Percentiles rank a stretch among this genome's conserved stretches.
Conservation (phyloP, 257 asterid genomes). For the Knoxia roxburghii region DNA sequence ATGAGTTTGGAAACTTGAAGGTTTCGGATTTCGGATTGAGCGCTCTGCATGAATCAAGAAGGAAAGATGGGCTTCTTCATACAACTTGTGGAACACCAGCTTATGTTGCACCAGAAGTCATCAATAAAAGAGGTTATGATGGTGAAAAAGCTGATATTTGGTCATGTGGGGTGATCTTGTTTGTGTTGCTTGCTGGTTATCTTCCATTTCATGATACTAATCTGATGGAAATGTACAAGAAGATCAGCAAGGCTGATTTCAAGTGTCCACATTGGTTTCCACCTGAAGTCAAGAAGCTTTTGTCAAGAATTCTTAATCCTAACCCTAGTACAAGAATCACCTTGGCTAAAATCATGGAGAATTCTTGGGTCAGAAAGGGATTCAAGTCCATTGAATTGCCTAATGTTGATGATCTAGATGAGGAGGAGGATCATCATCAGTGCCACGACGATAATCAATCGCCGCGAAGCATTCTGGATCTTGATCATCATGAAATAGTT, state of each 20-base stretch:
- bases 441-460: constrained; percentile 14
- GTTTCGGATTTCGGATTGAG: constrained; percentile 88
- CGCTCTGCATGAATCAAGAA: constrained; percentile 55
- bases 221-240: constrained; percentile 69
- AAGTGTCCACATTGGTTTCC: constrained; percentile 87
- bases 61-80: constrained; percentile 86
- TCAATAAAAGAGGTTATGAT: constrained; percentile 60
- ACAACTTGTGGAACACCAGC: constrained; percentile 97
- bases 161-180: constrained; percentile 86
- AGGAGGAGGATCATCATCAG: not conserved
- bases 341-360: constrained; percentile 59
- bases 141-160: constrained; percentile 90
- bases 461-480: constrained; percentile 37
- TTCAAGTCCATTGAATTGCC: constrained; percentile 34
- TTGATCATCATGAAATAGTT: constrained; percentile 18
- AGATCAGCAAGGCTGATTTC: constrained; percentile 65
- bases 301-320: constrained; percentile 71
- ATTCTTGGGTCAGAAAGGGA: constrained; percentile 70
- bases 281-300: constrained; percentile 56
- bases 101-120: constrained; percentile 94
- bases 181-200: constrained; percentile 73
- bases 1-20: constrained; percentile 61
- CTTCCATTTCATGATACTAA: constrained; percentile 79
- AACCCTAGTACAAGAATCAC: constrained; percentile 54
- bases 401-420: constrained; percentile 16